Conservation (phyloP, 371 early-diverging fungal species). For the Phascolomyces articulosus region DNA sequence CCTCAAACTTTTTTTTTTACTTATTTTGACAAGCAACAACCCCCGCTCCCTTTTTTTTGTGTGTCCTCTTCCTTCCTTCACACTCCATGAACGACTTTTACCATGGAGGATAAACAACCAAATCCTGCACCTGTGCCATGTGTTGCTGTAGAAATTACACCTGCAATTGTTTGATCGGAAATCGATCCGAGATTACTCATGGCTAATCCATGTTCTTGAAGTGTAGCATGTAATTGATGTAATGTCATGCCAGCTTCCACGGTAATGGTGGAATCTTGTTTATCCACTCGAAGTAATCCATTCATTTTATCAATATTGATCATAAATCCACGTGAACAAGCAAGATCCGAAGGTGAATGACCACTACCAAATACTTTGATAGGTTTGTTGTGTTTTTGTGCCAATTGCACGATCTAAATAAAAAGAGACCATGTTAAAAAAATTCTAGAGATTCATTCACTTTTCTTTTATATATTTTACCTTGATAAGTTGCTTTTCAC, state of each 20-base stretch:
- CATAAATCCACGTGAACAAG: constrained; percentile 72
- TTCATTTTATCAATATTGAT: constrained; percentile 73
- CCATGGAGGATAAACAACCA: constrained; percentile 69
- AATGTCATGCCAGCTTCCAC: constrained; percentile 80
- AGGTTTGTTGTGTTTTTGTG: constrained; percentile 42
- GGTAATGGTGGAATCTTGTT: constrained; percentile 48
- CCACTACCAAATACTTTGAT: constrained; percentile 79
- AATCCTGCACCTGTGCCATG: constrained; percentile 83
- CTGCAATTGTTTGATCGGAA: constrained; percentile 81
- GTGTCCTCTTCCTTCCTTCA: too few relatives aligned
- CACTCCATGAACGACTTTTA: too few relatives aligned
- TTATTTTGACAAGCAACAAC: neutral
- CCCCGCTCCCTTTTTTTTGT: too few relatives aligned
- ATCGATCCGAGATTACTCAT: constrained; percentile 82
- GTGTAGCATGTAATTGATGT: constrained; percentile 59
- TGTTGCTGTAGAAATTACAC: constrained; percentile 79
- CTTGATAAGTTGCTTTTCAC: constrained; percentile 67
- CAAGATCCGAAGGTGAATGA: constrained; percentile 85
- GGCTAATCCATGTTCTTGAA: constrained; percentile 67
- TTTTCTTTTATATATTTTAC: constrained; percentile 39
- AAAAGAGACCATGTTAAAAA: neutral
- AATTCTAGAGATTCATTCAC: too few relatives aligned
- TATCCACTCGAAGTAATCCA: constrained; percentile 58
- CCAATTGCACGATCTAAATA: constrained; percentile 54
- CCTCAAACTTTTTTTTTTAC: neutral